These are phyloP conservation scores for Kwoniella sp. DNA, from an alignment of 768 basidiomycete genomes.

Conservation along the genomic window DNA sequence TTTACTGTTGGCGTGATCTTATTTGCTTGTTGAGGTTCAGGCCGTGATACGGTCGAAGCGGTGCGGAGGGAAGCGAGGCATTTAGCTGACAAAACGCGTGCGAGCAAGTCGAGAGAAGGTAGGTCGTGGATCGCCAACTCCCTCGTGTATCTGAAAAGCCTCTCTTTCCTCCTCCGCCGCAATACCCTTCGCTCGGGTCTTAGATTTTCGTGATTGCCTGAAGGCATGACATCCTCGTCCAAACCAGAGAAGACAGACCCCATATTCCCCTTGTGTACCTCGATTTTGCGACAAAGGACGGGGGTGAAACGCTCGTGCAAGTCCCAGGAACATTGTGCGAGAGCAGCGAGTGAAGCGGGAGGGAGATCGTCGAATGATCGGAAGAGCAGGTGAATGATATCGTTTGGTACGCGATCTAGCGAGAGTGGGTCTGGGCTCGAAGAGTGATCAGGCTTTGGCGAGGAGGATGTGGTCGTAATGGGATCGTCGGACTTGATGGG, in stretches of 20 bases:
- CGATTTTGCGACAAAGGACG: neutral
- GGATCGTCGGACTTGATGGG: too few relatives aligned
- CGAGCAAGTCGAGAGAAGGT: conserved; percentile 1
- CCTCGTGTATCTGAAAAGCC: neutral
- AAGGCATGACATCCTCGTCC: neutral
- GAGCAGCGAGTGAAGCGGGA: neutral
- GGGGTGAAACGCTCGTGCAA: conserved; percentile 18
- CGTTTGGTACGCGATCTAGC: conserved; percentile 7
- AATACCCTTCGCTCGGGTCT: neutral
- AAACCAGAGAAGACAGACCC: conserved; percentile 6
- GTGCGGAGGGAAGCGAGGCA: neutral
- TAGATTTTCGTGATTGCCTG: too few relatives aligned
- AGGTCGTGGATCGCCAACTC: neutral
- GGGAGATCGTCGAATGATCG: conserved; percentile 12
- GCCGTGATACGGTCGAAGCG: too few relatives aligned
- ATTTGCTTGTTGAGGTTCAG: neutral
- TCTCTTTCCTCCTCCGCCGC: neutral
- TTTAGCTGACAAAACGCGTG: neutral
- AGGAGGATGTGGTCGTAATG: too few relatives aligned
- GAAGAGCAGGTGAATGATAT: conserved; percentile 13
- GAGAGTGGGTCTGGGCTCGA: neutral
- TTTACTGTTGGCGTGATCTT: neutral
- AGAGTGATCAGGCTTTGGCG: too few relatives aligned
- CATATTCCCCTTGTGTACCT: conserved; percentile 4
- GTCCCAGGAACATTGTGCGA: conserved; percentile 11